Evolutionary conservation across 2,329 filamentous ascomycete species (phyloP).

Genomic region (Fusarium albosuccineum): DNA sequence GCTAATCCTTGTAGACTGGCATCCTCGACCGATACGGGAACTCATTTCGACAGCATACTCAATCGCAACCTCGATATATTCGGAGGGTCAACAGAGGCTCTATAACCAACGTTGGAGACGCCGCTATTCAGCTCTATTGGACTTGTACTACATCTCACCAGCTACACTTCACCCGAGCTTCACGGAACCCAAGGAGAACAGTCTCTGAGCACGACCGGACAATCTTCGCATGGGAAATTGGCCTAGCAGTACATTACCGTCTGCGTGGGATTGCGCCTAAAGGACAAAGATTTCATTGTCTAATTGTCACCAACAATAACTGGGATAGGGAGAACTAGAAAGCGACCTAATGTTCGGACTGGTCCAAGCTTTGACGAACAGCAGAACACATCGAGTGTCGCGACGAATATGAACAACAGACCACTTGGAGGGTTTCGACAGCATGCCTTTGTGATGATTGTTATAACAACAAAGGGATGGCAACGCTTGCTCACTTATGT

Average conservation of each 20-base stretch:
- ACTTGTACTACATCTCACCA: no score
- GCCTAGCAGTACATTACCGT: not conserved
- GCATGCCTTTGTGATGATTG: slow-evolving; percentile 1
- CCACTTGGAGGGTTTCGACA: slow-evolving; percentile 14
- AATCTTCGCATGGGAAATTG: no score
- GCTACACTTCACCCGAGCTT: not conserved
- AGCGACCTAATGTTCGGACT: not conserved
- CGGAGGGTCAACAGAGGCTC: no score
- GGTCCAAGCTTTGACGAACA: not conserved
- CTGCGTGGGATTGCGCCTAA: not conserved
- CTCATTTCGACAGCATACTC: not conserved
- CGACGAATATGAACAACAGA: slow-evolving; percentile 6
- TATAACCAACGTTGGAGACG: no score
- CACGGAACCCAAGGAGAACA: not conserved
- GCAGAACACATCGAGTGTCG: no score
- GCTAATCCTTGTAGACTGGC: not conserved
- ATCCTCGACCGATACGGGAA: slow-evolving; percentile 1
- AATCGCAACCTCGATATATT: not conserved
- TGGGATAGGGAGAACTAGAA: slow-evolving; percentile 7
- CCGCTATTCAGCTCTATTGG: no score
- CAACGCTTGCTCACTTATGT: not conserved
- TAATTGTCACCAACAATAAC: not conserved
- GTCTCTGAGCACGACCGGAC: no score
- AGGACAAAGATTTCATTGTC: slow-evolving; percentile 17
- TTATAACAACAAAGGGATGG: slow-evolving; percentile 11